These are phyloP conservation scores for Tylopilus felleus DNA, from an alignment of 768 basidiomycete genomes.

Conservation along the genomic window DNA sequence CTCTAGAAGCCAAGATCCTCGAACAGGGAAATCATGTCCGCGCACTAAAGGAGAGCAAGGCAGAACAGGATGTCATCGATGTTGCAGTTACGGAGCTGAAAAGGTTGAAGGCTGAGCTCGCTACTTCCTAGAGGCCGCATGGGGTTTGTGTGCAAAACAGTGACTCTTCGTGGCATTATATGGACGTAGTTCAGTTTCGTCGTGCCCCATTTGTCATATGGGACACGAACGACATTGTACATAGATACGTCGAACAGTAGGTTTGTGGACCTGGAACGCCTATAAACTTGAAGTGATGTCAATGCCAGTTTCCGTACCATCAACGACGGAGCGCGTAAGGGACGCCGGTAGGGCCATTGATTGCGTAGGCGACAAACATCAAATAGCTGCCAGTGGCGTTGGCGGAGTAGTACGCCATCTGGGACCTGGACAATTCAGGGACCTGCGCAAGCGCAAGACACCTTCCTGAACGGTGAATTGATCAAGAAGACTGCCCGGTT, in stretches of 20 bases:
- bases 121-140: slow-evolving; percentile 2
- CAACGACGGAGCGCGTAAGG: background rate
- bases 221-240: background rate
- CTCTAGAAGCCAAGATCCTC: slow-evolving; percentile 69
- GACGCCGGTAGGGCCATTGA: background rate
- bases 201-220: too few species aligned
- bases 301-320: background rate
- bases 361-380: background rate
- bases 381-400: background rate
- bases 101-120: slow-evolving; percentile 58
- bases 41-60: slow-evolving; percentile 51
- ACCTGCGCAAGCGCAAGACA: too few species aligned
- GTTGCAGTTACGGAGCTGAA: slow-evolving; percentile 62
- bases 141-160: too few species aligned
- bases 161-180: too few species aligned
- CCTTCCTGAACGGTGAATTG: too few species aligned
- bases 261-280: background rate
- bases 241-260: background rate
- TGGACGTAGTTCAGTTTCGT: too few species aligned
- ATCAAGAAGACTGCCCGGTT: too few species aligned
- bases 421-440: too few species aligned
- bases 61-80: slow-evolving; percentile 43
- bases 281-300: background rate
- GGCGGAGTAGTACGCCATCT: background rate
- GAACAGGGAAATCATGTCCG: slow-evolving; percentile 76